These are phyloP conservation scores for Coniochaeta pulveracea DNA, from an alignment of 2,329 filamentous ascomycete genomes.

Conservation along the genomic window DNA sequence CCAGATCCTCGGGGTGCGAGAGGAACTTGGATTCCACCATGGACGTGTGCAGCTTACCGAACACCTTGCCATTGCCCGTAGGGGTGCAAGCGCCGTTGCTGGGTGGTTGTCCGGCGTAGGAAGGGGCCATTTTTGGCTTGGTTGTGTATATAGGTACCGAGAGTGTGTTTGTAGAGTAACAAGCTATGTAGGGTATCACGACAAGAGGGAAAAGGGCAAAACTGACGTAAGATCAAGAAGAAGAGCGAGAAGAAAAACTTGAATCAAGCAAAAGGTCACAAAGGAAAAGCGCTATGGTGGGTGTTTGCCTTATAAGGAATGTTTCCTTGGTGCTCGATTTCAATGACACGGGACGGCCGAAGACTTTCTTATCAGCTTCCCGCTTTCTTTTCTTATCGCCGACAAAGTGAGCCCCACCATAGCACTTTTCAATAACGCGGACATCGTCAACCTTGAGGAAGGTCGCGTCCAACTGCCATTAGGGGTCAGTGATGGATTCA, in stretches of 20 bases:
- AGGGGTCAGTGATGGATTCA: constrained; percentile 1
- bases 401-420: too few relatives aligned
- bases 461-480: constrained; percentile 5
- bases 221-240: background rate
- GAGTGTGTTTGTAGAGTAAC: background rate
- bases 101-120: constrained; percentile 4
- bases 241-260: background rate
- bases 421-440: background rate
- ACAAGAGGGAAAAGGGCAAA: background rate
- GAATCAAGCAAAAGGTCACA: background rate
- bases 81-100: constrained; percentile 8
- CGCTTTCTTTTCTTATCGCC: too few relatives aligned
- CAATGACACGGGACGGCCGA: too few relatives aligned
- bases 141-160: background rate
- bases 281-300: too few relatives aligned
- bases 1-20: constrained; percentile 65
- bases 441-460: too few relatives aligned
- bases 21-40: constrained; percentile 64
- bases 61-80: constrained; percentile 5
- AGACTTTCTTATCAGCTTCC: too few relatives aligned
- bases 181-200: background rate
- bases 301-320: too few relatives aligned
- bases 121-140: constrained; percentile 11
- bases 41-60: constrained; percentile 35
- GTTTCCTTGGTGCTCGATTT: too few relatives aligned